These are phyloP conservation scores for Diaporthe velutina DNA, from an alignment of 2,329 filamentous ascomycete genomes.

Conservation along the genomic window DNA sequence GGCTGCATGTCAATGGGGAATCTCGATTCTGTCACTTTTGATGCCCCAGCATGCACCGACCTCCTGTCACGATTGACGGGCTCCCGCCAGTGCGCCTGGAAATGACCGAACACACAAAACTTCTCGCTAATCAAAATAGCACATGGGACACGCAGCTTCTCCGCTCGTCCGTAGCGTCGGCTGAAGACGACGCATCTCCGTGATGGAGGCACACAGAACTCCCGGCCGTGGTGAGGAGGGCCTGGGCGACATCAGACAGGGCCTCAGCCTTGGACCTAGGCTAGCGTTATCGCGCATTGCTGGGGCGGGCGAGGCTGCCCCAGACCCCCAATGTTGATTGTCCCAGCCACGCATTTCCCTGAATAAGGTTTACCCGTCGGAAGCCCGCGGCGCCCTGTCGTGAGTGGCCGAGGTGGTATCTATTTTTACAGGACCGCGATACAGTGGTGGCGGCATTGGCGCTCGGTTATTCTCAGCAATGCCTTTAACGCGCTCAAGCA, in stretches of 20 bases:
- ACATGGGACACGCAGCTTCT: constrained; percentile 3
- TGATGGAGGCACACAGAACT: constrained; percentile 6
- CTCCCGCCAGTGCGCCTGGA: constrained; percentile 32
- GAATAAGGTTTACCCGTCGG: constrained; percentile 18
- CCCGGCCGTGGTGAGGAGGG: neutral
- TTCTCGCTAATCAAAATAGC: constrained; percentile 37
- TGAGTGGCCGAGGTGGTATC: neutral
- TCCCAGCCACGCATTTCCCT: constrained; percentile 21
- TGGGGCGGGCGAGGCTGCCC: constrained; percentile 5
- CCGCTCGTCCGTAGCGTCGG: constrained; percentile 17
- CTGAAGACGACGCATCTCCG: constrained; percentile 17
- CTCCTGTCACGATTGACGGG: constrained; percentile 22
- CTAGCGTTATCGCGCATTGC: constrained; percentile 18
- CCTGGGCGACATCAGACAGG: neutral
- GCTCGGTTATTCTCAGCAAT: neutral
- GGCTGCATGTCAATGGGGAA: neutral
- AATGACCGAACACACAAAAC: constrained; percentile 33
- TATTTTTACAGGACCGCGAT: constrained; percentile 14
- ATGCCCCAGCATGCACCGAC: neutral
- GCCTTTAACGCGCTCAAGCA: constrained; percentile 13
- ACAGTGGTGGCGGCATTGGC: constrained; percentile 6
- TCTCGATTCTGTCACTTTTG: constrained; percentile 14
- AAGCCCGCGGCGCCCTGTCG: constrained; percentile 4
- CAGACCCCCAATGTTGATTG: neutral
- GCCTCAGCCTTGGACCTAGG: constrained; percentile 16